Evolutionary conservation across 805 yeast genomes (phyloP).

Genomic region (Kodamaea neixiangensis): DNA sequence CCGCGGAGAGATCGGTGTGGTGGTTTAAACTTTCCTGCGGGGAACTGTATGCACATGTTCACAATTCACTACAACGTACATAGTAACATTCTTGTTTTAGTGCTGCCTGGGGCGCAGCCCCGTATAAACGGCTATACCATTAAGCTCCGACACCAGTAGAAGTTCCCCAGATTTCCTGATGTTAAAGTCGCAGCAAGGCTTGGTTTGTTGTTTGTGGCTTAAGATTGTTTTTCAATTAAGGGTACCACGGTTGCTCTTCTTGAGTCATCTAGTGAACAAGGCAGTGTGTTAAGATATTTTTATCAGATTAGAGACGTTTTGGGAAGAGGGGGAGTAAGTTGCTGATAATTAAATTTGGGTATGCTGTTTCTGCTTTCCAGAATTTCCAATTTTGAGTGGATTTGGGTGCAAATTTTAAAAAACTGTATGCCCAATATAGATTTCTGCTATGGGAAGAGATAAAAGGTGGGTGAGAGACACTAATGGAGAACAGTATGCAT

Average conservation of each 20-base stretch:
- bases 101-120: not conserved
- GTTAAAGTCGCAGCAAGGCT: not conserved
- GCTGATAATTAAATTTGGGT: too few species aligned
- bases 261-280: too few species aligned
- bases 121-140: not conserved
- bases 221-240: not conserved
- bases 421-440: not conserved
- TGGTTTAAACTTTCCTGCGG: not conserved
- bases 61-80: too few species aligned
- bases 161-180: not conserved
- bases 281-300: too few species aligned
- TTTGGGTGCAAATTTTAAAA: not conserved
- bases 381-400: too few species aligned
- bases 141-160: not conserved
- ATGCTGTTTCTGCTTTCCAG: too few species aligned
- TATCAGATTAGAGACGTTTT: too few species aligned
- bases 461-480: not conserved
- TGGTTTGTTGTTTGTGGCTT: not conserved
- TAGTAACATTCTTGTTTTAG: too few species aligned
- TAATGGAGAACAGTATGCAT: not conserved
- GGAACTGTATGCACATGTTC: not conserved
- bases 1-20: too few species aligned
- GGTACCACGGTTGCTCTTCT: too few species aligned
- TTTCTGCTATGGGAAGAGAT: not conserved
- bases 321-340: too few species aligned